Evolutionary conservation across 306 rosid species (phyloP).

Genomic region (Ammopiptanthus mongolicus): DNA sequence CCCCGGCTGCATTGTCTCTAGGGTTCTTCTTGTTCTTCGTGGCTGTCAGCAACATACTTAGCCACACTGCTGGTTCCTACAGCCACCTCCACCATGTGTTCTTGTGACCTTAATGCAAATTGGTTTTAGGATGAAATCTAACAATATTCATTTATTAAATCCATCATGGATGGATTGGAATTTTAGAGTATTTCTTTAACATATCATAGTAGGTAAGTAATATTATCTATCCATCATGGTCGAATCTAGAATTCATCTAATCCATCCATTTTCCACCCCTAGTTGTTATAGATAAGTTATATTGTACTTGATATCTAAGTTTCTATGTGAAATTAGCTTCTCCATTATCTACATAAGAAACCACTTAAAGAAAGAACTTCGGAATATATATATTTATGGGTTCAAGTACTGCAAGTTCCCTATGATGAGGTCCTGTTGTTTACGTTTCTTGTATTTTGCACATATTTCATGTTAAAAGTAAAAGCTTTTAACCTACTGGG

Average conservation of each 20-base stretch:
- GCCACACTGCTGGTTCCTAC: not conserved
- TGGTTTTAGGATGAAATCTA: too few species aligned
- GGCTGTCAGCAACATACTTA: not conserved
- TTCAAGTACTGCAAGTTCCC: not conserved
- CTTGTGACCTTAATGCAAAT: too few species aligned
- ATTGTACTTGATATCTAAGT: not conserved
- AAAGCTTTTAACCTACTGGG: not conserved
- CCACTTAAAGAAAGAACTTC: too few species aligned
- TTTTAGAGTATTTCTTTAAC: not conserved
- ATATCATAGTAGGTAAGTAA: too few species aligned
- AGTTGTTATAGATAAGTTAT: not conserved
- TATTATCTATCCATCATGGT: not conserved
- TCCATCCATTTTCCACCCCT: too few species aligned
- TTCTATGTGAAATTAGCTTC: not conserved
- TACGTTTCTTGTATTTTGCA: not conserved
- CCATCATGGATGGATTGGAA: not conserved
- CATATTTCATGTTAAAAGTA: not conserved
- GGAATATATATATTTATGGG: not conserved
- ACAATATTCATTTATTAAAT: not conserved
- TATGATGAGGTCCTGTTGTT: not conserved
- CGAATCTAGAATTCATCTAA: not conserved
- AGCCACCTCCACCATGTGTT: not conserved
- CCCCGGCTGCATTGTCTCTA: too few species aligned
- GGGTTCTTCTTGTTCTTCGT: too few species aligned
- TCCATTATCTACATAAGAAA: too few species aligned